Evolutionary conservation across 805 yeast genomes (phyloP).

Genomic region (Hyphopichia homilentoma): DNA sequence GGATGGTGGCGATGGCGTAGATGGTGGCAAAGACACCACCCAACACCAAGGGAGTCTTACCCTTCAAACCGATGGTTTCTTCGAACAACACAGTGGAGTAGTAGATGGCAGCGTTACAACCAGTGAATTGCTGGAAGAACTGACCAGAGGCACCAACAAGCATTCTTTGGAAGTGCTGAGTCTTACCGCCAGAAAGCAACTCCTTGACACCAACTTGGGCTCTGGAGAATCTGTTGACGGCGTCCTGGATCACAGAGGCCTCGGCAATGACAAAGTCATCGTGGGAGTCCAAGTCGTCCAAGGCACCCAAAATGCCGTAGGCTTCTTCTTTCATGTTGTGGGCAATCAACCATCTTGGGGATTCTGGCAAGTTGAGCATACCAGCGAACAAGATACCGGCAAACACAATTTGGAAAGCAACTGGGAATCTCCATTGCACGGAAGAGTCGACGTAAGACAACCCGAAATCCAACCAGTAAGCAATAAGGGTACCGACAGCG

Average conservation of each 20-base stretch:
- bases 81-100: constrained; percentile 23
- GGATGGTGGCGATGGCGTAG: constrained; percentile 31
- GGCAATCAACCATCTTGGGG: constrained; percentile 69
- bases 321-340: constrained; percentile 37
- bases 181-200: constrained; percentile 47
- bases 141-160: constrained; percentile 62
- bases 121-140: constrained; percentile 31
- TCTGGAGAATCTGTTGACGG: constrained; percentile 47
- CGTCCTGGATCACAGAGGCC: constrained; percentile 43
- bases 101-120: constrained; percentile 69
- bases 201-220: constrained; percentile 44
- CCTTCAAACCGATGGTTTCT: constrained; percentile 37
- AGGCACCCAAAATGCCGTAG: constrained; percentile 29
- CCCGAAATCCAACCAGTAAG: constrained; percentile 61
- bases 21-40: constrained; percentile 14
- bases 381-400: constrained; percentile 41
- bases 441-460: constrained; percentile 57
- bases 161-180: constrained; percentile 60
- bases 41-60: constrained; percentile 50
- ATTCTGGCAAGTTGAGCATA: constrained; percentile 54
- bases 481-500: constrained; percentile 67
- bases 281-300: constrained; percentile 30
- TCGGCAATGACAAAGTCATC: constrained; percentile 30
- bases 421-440: constrained; percentile 45
- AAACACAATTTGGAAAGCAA: constrained; percentile 59